phyloP scores from a whole-genome alignment of 306 rosid genomes.

The Crotalaria pallida region DNA sequence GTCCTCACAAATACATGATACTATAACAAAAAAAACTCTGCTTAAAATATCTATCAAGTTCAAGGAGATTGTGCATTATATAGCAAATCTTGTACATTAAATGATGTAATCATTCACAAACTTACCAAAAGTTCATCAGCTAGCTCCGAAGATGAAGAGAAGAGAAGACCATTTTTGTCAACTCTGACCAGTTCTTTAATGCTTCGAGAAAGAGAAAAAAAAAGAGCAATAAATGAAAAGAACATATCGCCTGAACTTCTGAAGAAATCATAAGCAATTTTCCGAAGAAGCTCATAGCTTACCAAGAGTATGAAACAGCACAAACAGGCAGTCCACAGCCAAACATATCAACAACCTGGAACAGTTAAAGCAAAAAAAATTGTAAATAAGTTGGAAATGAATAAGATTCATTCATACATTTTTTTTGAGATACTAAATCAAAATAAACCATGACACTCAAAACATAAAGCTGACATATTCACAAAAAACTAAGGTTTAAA shows the following conservation, averaged over 20 bases:
- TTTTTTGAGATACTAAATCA: background rate
- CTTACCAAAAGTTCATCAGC: slow-evolving; percentile 91
- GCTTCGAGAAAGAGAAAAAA: slow-evolving; percentile 41
- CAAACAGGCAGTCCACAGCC: slow-evolving; percentile 99
- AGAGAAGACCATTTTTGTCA: slow-evolving; percentile 80
- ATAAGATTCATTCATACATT: background rate
- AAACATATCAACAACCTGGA: slow-evolving; percentile 94
- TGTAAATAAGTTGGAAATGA: background rate
- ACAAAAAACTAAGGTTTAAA: background rate
- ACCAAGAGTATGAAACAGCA: slow-evolving; percentile 98
- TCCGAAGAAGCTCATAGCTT: slow-evolving; percentile 7
- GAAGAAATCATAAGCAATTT: background rate
- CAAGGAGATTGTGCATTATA: background rate
- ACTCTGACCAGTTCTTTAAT: slow-evolving; percentile 80
- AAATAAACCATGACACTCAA: background rate
- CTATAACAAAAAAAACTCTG: background rate
- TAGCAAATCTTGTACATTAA: background rate
- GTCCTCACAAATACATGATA: background rate
- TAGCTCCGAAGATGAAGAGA: slow-evolving; percentile 87
- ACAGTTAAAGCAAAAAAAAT: slow-evolving; percentile 3
- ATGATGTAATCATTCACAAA: slow-evolving; percentile 14
- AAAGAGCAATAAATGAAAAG: slow-evolving; percentile 6
- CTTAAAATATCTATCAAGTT: background rate
- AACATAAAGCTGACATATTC: background rate
- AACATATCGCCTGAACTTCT: background rate